A percentile compares a stretch with the other conserved stretches of the same genome.
Conservation (phyloP, 1,284 basidiomycete species). For the Irpex sp. region DNA sequence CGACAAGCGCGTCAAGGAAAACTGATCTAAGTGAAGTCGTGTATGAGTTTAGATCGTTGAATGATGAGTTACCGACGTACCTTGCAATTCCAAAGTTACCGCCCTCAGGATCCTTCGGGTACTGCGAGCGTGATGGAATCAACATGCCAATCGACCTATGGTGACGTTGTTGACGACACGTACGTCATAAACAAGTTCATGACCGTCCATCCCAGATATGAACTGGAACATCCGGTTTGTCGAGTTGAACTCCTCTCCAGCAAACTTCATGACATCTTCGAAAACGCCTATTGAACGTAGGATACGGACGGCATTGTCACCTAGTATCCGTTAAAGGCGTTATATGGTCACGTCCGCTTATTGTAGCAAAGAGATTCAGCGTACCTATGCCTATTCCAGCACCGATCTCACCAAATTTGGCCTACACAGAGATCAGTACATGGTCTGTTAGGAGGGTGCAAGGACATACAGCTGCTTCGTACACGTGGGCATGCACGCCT, state of each 20-base stretch:
- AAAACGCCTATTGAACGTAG: slow-evolving; percentile 37
- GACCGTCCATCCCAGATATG: slow-evolving; percentile 33
- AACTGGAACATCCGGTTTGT: slow-evolving; percentile 32
- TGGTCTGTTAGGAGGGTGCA: not conserved
- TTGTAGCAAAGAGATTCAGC: not conserved
- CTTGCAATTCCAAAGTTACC: slow-evolving; percentile 24
- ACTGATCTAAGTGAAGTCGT: slow-evolving; percentile 31
- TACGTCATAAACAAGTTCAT: slow-evolving; percentile 41
- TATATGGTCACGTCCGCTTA: not conserved
- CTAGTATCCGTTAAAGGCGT: slow-evolving; percentile 20
- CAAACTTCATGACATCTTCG: slow-evolving; percentile 31
- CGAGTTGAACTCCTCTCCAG: slow-evolving; percentile 26
- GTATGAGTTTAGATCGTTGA: not conserved
- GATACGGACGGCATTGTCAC: slow-evolving; percentile 43
- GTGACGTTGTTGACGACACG: slow-evolving; percentile 5
- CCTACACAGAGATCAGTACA: slow-evolving; percentile 17
- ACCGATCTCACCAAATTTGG: slow-evolving; percentile 42
- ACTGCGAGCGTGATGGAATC: slow-evolving; percentile 25
- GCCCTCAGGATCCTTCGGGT: slow-evolving; percentile 26
- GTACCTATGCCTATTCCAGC: slow-evolving; percentile 46
- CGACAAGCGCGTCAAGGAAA: slow-evolving; percentile 40
- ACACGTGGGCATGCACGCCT: slow-evolving; percentile 14
- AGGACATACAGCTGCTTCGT: slow-evolving; percentile 15
- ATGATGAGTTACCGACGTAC: slow-evolving; percentile 13
- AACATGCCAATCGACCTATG: not conserved